These are phyloP conservation scores for Prunus kanzakura DNA, from an alignment of 306 rosid genomes.

Conservation along the genomic window DNA sequence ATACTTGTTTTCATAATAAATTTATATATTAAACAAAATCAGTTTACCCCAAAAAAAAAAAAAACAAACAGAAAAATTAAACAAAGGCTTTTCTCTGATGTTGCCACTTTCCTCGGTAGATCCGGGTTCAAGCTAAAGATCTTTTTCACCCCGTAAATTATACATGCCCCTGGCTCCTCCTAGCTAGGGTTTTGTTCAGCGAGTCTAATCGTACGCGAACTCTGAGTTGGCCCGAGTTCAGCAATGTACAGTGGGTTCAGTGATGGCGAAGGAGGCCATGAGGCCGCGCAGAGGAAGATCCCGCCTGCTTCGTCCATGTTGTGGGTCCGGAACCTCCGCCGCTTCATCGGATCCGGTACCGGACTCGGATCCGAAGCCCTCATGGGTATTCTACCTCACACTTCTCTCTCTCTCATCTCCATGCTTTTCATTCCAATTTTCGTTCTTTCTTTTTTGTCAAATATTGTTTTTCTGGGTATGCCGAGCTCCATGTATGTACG, in stretches of 20 bases:
- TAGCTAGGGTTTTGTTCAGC: neutral
- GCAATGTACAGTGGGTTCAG: conserved; percentile 89
- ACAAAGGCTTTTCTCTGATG: no score
- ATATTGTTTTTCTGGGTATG: neutral
- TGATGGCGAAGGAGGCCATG: conserved; percentile 86
- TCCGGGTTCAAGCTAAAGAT: neutral
- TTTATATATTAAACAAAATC: no score
- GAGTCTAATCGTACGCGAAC: neutral
- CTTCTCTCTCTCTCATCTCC: neutral
- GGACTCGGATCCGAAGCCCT: conserved; percentile 97
- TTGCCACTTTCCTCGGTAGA: no score
- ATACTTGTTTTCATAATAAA: no score
- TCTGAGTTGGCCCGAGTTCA: conserved; percentile 15
- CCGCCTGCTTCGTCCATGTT: conserved; percentile 91
- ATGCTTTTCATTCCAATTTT: neutral
- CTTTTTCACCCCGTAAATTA: neutral
- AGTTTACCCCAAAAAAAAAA: no score
- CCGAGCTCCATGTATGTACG: neutral
- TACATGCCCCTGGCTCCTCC: neutral
- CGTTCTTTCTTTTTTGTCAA: neutral
- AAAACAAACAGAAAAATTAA: no score
- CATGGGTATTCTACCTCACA: conserved; percentile 55
- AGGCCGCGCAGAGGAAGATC: conserved; percentile 70
- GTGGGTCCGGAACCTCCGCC: conserved; percentile 93
- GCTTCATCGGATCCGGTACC: conserved; percentile 82